phyloP scores from a whole-genome alignment of 306 rosid species.

The Senna siamea region DNA sequence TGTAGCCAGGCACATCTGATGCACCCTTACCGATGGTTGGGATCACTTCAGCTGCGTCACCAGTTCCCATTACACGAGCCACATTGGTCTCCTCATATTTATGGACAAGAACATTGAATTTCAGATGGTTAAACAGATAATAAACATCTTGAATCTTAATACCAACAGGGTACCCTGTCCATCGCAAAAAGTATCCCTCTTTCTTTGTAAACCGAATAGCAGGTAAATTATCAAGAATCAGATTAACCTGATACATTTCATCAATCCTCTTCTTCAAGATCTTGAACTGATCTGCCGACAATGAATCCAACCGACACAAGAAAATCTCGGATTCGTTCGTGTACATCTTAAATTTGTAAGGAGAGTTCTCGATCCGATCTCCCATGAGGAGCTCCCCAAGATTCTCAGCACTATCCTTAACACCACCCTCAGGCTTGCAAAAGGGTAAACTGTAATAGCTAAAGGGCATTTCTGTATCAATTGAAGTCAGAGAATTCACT shows the following conservation, averaged over 20 bases:
- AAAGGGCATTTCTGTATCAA: constrained; percentile 89
- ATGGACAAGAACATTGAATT: constrained; percentile 89
- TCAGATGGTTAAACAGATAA: constrained; percentile 84
- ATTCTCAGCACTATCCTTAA: constrained; percentile 93
- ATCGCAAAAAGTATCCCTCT: constrained; percentile 69
- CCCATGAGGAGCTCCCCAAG: constrained; percentile 99
- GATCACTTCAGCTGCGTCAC: constrained; percentile 84
- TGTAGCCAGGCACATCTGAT: constrained; percentile 74
- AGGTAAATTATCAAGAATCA: constrained; percentile 71
- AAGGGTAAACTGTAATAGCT: constrained; percentile 93
- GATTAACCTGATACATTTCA: constrained; percentile 93
- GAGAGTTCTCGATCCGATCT: constrained; percentile 95
- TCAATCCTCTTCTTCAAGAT: constrained; percentile 85
- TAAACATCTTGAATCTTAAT: constrained; percentile 83
- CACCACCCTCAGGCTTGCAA: constrained; percentile 75
- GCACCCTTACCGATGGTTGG: constrained; percentile 53
- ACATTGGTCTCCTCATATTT: constrained; percentile 85
- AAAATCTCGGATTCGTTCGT: constrained; percentile 74
- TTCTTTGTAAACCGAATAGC: constrained; percentile 88
- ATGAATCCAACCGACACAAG: constrained; percentile 61
- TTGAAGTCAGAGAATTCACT: constrained; percentile 91
- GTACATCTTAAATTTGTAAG: constrained; percentile 74
- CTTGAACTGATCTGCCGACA: constrained; percentile 70
- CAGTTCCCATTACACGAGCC: constrained; percentile 92
- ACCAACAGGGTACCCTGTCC: constrained; percentile 96